Evolutionary conservation across 2,329 filamentous ascomycete species (phyloP).

Genomic region (Cercospora janseana): DNA sequence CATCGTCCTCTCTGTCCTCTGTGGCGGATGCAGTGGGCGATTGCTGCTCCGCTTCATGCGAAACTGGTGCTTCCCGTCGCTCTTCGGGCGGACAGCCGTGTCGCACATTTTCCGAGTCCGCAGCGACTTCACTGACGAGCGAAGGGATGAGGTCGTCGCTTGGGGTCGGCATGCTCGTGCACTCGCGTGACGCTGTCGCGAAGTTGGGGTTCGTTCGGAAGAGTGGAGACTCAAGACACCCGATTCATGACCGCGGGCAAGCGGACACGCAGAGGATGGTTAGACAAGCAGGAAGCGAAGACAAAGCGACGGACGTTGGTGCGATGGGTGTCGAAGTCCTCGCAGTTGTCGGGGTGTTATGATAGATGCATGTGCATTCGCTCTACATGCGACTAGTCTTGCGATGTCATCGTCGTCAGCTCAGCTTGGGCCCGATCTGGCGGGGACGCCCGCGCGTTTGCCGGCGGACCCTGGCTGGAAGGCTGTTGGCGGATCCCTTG

Average conservation of each 20-base stretch:
- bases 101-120: conserved; percentile 7
- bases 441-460: not conserved
- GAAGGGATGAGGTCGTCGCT: conserved; percentile 23
- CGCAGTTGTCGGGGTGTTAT: not conserved
- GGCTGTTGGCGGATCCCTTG: no score
- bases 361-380: not conserved
- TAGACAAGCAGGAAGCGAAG: not conserved
- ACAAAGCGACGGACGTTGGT: not conserved
- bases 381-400: no score
- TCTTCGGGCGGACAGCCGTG: conserved; percentile 42
- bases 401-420: conserved; percentile 3
- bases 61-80: conserved; percentile 22
- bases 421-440: not conserved
- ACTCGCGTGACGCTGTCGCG: conserved; percentile 28
- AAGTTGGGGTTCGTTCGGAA: conserved; percentile 1
- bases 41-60: conserved; percentile 9
- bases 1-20: conserved; percentile 8
- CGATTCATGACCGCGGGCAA: not conserved
- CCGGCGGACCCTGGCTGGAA: not conserved
- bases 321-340: conserved; percentile 6
- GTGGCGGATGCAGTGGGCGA: conserved; percentile 5
- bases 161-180: conserved; percentile 26
- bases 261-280: not conserved
- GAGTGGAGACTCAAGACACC: not conserved
- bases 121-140: not conserved